Evolutionary conservation across 108 stramenopile genomes (phyloP).

Genomic region (Fragilariopsis cylindrus): DNA sequence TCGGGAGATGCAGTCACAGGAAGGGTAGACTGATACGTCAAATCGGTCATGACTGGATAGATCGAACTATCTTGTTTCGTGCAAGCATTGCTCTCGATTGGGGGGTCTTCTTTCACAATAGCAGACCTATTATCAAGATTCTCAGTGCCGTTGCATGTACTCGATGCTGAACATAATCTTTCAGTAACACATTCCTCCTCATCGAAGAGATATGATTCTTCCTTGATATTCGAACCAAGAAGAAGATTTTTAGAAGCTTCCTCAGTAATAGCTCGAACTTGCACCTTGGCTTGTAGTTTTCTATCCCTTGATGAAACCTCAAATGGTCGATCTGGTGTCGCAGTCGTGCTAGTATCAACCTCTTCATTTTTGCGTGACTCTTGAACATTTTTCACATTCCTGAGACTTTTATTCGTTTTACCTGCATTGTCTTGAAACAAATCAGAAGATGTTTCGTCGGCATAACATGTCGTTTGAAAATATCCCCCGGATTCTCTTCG

Average conservation of each 20-base stretch:
- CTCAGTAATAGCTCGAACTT: neutral
- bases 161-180: neutral
- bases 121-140: no score
- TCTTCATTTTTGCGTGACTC: no score
- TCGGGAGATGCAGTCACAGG: neutral
- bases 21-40: neutral
- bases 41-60: no score
- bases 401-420: neutral
- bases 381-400: no score
- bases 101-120: neutral
- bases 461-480: neutral
- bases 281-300: neutral
- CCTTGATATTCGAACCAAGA: neutral
- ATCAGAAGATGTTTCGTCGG: neutral
- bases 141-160: no score
- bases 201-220: neutral
- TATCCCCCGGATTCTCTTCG: neutral
- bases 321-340: no score
- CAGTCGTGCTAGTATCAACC: no score
- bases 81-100: no score
- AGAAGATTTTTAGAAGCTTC: slow-evolving; percentile 14
- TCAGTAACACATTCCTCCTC: neutral
- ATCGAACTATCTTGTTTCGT: no score
- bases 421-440: neutral
- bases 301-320: no score